Evolutionary conservation across 495 filamentous ascomycete genomes (phyloP).

Genomic region (Penicillium macrosclerotiorum): DNA sequence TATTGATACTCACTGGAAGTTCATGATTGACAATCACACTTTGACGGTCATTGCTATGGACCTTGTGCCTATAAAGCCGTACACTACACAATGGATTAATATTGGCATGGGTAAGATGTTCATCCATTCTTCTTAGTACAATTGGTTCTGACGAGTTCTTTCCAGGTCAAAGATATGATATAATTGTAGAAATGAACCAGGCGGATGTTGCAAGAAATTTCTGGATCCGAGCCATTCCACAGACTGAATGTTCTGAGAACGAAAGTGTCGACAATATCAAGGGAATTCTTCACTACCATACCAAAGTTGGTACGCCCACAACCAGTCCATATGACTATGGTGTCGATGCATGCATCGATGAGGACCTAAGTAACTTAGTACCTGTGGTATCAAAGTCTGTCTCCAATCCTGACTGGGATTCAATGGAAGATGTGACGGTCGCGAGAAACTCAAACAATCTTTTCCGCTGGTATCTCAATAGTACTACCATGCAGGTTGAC

Average conservation of each 20-base stretch:
- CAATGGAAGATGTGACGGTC: constrained; percentile 5
- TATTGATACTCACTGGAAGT: constrained; percentile 45
- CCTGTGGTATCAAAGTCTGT: constrained; percentile 13
- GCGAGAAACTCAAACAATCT: constrained; percentile 1
- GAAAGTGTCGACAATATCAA: constrained; percentile 46
- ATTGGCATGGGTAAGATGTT: constrained; percentile 54
- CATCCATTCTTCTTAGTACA: constrained; percentile 23
- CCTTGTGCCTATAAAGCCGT: constrained; percentile 47
- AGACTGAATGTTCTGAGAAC: constrained; percentile 43
- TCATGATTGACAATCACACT: constrained; percentile 45
- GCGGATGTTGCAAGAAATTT: constrained; percentile 43
- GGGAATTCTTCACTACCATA: constrained; percentile 55
- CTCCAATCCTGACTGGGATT: constrained; percentile 9
- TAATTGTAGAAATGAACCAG: constrained; percentile 62
- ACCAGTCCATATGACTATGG: not conserved
- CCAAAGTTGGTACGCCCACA: not conserved
- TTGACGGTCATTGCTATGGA: constrained; percentile 44
- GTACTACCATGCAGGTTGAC: constrained; percentile 13
- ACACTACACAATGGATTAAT: constrained; percentile 39
- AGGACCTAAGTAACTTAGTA: constrained; percentile 5
- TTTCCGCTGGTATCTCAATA: constrained; percentile 16
- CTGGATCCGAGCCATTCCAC: constrained; percentile 63
- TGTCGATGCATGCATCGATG: constrained; percentile 6
- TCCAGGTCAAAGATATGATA: constrained; percentile 63
- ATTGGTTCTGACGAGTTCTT: constrained; percentile 13